Conservation (phyloP, 192 early-diverging fungal genomes). For the Coemansia erecta region DNA sequence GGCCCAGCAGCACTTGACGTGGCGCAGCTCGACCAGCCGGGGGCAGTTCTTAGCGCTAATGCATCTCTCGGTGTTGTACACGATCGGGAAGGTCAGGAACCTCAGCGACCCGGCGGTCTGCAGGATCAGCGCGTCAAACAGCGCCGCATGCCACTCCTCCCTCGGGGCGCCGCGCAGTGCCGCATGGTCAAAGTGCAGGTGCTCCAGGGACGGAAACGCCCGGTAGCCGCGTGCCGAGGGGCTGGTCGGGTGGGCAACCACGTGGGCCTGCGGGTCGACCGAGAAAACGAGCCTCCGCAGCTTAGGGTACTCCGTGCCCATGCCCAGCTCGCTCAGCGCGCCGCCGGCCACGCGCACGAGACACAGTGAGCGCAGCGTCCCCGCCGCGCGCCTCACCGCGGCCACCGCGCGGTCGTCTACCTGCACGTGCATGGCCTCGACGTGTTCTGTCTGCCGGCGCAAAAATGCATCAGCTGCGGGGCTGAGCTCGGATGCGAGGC, state of each 20-base stretch:
- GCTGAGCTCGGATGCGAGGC: not conserved
- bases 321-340: slow-evolving; percentile 15
- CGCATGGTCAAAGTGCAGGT: slow-evolving; percentile 46
- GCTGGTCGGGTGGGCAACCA: slow-evolving; percentile 8
- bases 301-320: slow-evolving; percentile 1
- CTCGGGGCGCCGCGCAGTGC: slow-evolving; percentile 26
- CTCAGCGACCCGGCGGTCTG: slow-evolving; percentile 14
- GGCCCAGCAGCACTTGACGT: slow-evolving; percentile 54
- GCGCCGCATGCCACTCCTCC: slow-evolving; percentile 48
- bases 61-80: slow-evolving; percentile 44
- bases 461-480: not conserved
- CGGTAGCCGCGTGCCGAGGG: not conserved
- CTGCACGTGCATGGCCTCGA: not conserved
- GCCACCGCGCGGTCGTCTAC: not conserved
- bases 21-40: slow-evolving; percentile 24
- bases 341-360: slow-evolving; percentile 30
- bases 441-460: not conserved
- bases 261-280: slow-evolving; percentile 23
- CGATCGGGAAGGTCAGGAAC: slow-evolving; percentile 46
- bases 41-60: slow-evolving; percentile 39
- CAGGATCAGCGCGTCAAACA: slow-evolving; percentile 41
- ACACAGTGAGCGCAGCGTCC: slow-evolving; percentile 16
- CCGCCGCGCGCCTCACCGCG: not conserved
- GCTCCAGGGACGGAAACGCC: slow-evolving; percentile 33
- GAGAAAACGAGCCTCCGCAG: slow-evolving; percentile 34